A percentile compares a stretch with the other conserved stretches of the same genome.
phyloP scores from a whole-genome alignment of 2,329 filamentous ascomycete species.

The Cryoendolithus antarcticus region DNA sequence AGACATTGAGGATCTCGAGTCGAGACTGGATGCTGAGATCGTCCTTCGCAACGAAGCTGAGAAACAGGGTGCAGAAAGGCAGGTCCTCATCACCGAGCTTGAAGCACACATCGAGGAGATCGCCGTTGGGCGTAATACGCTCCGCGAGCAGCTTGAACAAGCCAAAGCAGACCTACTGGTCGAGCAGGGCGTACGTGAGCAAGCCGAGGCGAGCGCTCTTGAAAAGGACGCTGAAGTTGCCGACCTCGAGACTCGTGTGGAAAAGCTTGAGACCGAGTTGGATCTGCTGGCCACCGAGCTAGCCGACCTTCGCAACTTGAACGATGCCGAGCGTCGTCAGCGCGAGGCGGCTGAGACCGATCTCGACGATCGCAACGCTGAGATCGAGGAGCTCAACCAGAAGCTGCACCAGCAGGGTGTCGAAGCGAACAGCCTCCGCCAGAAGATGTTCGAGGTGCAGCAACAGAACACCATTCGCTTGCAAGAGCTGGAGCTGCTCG shows the following conservation, averaged over 20 bases:
- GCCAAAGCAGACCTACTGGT: slow-evolving; percentile 24
- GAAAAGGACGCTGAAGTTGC: slow-evolving; percentile 25
- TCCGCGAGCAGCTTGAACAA: slow-evolving; percentile 20
- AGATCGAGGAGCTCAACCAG: slow-evolving; percentile 29
- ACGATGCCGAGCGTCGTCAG: slow-evolving; percentile 30
- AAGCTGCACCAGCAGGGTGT: slow-evolving; percentile 30
- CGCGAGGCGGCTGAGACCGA: slow-evolving; percentile 31
- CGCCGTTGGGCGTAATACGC: slow-evolving; percentile 24
- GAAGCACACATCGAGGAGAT: slow-evolving; percentile 26
- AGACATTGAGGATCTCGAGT: slow-evolving; percentile 25
- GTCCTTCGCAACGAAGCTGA: slow-evolving; percentile 27
- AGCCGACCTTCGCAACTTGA: slow-evolving; percentile 24
- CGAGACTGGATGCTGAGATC: slow-evolving; percentile 25
- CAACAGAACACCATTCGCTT: slow-evolving; percentile 29
- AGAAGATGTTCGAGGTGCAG: slow-evolving; percentile 36
- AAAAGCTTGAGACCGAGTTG: slow-evolving; percentile 20
- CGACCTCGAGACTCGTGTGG: slow-evolving; percentile 26
- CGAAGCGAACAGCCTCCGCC: slow-evolving; percentile 36
- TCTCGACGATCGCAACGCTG: slow-evolving; percentile 29
- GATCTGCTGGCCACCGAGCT: slow-evolving; percentile 21
- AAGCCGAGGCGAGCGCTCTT: slow-evolving; percentile 26
- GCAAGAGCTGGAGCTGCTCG: slow-evolving; percentile 24
- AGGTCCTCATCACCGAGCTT: slow-evolving; percentile 27
- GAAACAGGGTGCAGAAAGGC: slow-evolving; percentile 26
- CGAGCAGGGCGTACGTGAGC: slow-evolving; percentile 21